Percentiles rank a stretch among this genome's conserved stretches.
These are phyloP conservation scores for Solanum paucissectum DNA, from an alignment of 257 asterid genomes.

Conservation along the genomic window DNA sequence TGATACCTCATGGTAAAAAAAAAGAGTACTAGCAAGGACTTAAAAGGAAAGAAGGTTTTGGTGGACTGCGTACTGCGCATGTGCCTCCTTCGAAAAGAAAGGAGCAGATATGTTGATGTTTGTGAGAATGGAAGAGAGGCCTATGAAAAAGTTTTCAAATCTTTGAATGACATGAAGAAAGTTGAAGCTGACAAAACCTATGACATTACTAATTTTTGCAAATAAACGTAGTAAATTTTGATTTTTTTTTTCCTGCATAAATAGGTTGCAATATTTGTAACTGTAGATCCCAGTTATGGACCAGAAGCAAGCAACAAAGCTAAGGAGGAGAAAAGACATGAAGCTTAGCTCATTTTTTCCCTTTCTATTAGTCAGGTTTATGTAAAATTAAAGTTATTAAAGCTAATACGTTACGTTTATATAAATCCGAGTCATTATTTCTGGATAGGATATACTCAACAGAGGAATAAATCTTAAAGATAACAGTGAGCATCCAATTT, in stretches of 20 bases:
- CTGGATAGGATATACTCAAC: neutral
- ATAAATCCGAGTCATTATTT: neutral
- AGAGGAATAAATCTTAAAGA: neutral
- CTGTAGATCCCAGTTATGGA: slow-evolving; percentile 45
- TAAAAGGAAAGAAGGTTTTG: slow-evolving; percentile 46
- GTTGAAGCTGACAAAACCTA: slow-evolving; percentile 16
- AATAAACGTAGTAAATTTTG: neutral
- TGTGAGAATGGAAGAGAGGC: slow-evolving; percentile 58
- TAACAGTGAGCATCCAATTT: neutral
- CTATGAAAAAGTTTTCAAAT: neutral
- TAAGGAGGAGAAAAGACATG: slow-evolving; percentile 30
- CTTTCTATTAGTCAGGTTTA: neutral
- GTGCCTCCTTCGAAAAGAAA: slow-evolving; percentile 26
- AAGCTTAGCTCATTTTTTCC: neutral
- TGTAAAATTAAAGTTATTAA: too few species aligned
- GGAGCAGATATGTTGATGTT: slow-evolving; percentile 28
- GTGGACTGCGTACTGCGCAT: slow-evolving; percentile 24
- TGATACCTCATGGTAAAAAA: neutral
- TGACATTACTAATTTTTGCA: slow-evolving; percentile 1
- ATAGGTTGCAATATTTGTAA: slow-evolving; percentile 10
- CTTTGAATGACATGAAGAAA: slow-evolving; percentile 16
- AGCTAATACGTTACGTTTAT: neutral
- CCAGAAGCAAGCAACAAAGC: slow-evolving; percentile 50
- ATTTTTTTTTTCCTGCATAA: neutral
- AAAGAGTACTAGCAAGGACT: slow-evolving; percentile 4